These are phyloP conservation scores for Phylloporus sp. DNA, from an alignment of 768 basidiomycete genomes.

Conservation along the genomic window DNA sequence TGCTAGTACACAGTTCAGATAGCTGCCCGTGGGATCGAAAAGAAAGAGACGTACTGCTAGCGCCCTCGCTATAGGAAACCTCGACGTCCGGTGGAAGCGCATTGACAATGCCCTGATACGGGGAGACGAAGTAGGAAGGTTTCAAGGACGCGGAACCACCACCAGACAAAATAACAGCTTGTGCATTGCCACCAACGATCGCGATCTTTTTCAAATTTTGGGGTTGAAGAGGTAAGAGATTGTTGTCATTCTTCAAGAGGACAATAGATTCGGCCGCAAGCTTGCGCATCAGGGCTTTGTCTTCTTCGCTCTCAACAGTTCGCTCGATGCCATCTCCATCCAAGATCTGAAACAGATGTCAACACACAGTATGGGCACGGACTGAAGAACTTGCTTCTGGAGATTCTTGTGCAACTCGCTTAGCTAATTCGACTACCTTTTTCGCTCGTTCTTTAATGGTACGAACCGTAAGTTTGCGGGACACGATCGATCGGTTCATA, in stretches of 20 bases:
- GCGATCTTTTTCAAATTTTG: conserved; percentile 59
- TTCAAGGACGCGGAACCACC: conserved; percentile 71
- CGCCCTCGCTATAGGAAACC: conserved; percentile 64
- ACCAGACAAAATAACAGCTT: conserved; percentile 63
- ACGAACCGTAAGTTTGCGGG: conserved; percentile 60
- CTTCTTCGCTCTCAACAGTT: conserved; percentile 56
- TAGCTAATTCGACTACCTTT: conserved; percentile 62
- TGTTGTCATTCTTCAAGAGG: conserved; percentile 63
- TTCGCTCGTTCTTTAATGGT: conserved; percentile 63
- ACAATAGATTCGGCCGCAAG: conserved; percentile 71
- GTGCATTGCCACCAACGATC: conserved; percentile 65
- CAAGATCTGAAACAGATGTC: conserved; percentile 42
- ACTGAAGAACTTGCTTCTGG: conserved; percentile 47
- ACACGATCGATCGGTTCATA: conserved; percentile 53
- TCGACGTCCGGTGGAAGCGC: conserved; percentile 48
- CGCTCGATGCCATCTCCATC: conserved; percentile 68
- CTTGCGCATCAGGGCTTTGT: conserved; percentile 57
- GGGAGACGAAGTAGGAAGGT: conserved; percentile 69
- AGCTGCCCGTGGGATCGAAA: not conserved
- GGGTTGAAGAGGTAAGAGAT: conserved; percentile 36
- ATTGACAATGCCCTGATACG: conserved; percentile 68
- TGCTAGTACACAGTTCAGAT: conserved; percentile 35
- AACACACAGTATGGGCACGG: not conserved
- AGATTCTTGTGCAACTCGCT: conserved; percentile 61
- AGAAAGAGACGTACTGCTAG: conserved; percentile 43